These are phyloP conservation scores for Wickerhamiella sergipiensis DNA, from an alignment of 805 yeast species.

Conservation along the genomic window DNA sequence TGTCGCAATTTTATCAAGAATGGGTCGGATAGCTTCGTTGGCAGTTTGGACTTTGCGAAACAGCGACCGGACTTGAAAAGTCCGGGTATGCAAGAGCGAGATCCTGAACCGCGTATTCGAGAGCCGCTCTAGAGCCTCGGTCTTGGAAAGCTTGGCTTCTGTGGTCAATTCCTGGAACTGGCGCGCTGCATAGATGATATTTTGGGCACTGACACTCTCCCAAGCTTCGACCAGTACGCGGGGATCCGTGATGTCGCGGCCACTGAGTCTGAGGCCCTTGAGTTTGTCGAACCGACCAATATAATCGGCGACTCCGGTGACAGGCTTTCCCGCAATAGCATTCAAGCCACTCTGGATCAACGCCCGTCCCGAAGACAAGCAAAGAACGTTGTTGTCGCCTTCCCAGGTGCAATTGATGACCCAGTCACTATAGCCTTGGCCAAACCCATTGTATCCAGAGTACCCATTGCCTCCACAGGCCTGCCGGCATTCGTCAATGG, in stretches of 20 bases:
- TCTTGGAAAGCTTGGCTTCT: conserved; percentile 8
- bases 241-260: conserved; percentile 19
- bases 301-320: conserved; percentile 29
- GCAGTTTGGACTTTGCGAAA: conserved; percentile 11
- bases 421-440: conserved; percentile 81
- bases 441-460: conserved; percentile 80
- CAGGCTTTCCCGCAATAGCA: conserved; percentile 30
- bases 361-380: conserved; percentile 74
- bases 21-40: conserved; percentile 6
- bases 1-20: conserved; percentile 11
- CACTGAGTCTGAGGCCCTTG: conserved; percentile 11
- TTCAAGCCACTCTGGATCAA: conserved; percentile 38
- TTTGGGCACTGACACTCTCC: conserved; percentile 25
- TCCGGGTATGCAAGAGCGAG: conserved; percentile 28
- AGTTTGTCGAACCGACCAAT: conserved; percentile 7
- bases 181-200: conserved; percentile 24
- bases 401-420: conserved; percentile 98
- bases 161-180: conserved; percentile 15
- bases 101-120: conserved; percentile 29
- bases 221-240: conserved; percentile 24
- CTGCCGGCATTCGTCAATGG: conserved; percentile 84
- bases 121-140: conserved; percentile 27
- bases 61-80: conserved; percentile 25
- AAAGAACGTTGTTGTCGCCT: conserved; percentile 84
- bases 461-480: conserved; percentile 96